These are phyloP conservation scores for Sclerotinia trifoliorum DNA, from an alignment of 2,329 filamentous ascomycete species.

Conservation along the genomic window DNA sequence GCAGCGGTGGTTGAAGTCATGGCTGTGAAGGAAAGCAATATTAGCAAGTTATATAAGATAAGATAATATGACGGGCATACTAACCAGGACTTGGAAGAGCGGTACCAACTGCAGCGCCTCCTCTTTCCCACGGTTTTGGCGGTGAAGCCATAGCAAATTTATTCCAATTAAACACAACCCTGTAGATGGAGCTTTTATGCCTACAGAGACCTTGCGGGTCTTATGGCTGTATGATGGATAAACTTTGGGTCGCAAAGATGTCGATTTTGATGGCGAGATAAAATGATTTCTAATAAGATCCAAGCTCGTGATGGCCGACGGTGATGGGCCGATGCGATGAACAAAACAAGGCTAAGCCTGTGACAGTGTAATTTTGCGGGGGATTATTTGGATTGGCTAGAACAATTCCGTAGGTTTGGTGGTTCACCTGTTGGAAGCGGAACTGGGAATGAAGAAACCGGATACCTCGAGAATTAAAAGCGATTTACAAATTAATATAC, in stretches of 20 bases:
- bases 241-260: constrained; percentile 3
- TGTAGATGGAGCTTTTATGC: background rate
- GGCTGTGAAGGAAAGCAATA: constrained; percentile 30
- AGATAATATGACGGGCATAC: constrained; percentile 24
- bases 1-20: constrained; percentile 37
- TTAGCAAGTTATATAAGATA: constrained; percentile 22
- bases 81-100: constrained; percentile 36
- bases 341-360: constrained; percentile 4
- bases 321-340: too few relatives aligned
- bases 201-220: background rate
- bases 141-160: constrained; percentile 66
- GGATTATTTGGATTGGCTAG: background rate
- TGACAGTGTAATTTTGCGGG: constrained; percentile 13
- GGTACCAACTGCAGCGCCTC: constrained; percentile 41
- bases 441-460: background rate
- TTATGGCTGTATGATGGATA: background rate
- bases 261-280: background rate
- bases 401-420: background rate
- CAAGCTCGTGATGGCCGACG: constrained; percentile 9
- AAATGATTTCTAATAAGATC: constrained; percentile 12
- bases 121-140: constrained; percentile 96
- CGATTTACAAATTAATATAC: background rate
- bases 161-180: background rate
- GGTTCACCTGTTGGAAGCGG: background rate
- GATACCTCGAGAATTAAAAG: background rate